phyloP scores from a whole-genome alignment of 2,329 filamentous ascomycete genomes.

The Pestalotiopsis sp. region DNA sequence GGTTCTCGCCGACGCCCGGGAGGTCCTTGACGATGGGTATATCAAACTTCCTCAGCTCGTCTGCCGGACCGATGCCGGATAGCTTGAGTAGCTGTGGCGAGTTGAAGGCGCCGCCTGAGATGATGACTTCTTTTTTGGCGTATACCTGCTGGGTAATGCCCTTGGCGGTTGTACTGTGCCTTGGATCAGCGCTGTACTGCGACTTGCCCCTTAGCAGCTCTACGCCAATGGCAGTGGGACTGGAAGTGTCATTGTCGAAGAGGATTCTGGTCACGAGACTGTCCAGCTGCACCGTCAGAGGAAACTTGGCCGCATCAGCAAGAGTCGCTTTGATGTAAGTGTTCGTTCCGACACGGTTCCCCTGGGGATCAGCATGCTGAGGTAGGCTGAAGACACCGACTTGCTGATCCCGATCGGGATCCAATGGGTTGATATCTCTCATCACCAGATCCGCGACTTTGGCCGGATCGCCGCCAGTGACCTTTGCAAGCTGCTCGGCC shows the following conservation, averaged over 20 bases:
- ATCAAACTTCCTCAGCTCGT: slow-evolving; percentile 42
- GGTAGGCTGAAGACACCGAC: slow-evolving; percentile 30
- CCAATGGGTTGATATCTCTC: slow-evolving; percentile 26
- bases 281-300: slow-evolving; percentile 39
- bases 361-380: slow-evolving; percentile 27
- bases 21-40: slow-evolving; percentile 49
- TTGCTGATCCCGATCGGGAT: slow-evolving; percentile 27
- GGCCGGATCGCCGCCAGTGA: slow-evolving; percentile 26
- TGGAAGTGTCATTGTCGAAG: slow-evolving; percentile 23
- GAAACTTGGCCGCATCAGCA: slow-evolving; percentile 45
- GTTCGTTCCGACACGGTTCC: slow-evolving; percentile 44
- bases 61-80: slow-evolving; percentile 48
- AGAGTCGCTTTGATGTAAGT: slow-evolving; percentile 50
- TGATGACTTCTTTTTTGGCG: slow-evolving; percentile 46
- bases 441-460: slow-evolving; percentile 8
- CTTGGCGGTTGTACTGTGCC: slow-evolving; percentile 31
- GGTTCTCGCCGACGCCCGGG: slow-evolving; percentile 53
- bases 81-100: slow-evolving; percentile 55
- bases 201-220: slow-evolving; percentile 31
- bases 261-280: slow-evolving; percentile 30
- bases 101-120: slow-evolving; percentile 52
- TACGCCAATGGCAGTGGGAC: slow-evolving; percentile 30
- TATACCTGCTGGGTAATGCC: slow-evolving; percentile 27
- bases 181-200: slow-evolving; percentile 37
- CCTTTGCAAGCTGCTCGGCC: slow-evolving; percentile 24